Conservation (phyloP, 2,329 filamentous ascomycete genomes). For the Fusarium chuoi region DNA sequence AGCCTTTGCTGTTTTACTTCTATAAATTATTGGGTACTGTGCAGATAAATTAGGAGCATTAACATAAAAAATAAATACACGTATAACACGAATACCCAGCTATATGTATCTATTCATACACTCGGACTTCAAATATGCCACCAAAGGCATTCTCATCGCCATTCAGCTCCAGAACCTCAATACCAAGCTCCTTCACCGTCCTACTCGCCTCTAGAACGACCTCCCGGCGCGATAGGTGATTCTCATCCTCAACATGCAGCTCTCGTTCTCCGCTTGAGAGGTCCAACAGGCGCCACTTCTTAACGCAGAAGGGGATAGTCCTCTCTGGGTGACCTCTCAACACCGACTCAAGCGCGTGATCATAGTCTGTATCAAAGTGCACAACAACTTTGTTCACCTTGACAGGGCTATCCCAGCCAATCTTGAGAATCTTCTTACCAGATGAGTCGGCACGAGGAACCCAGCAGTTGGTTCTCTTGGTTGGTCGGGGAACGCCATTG, state of each 20-base stretch:
- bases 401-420: not conserved
- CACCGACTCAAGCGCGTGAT: slow-evolving; percentile 11
- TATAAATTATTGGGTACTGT: not conserved
- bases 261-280: not conserved
- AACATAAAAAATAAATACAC: not conserved
- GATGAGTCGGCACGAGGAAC: not conserved
- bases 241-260: not conserved
- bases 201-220: not conserved
- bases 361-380: slow-evolving; percentile 13
- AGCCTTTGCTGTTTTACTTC: too few relatives aligned
- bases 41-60: not conserved
- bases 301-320: slow-evolving; percentile 7
- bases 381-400: not conserved
- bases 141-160: not conserved
- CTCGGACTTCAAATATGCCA: slow-evolving; percentile 1
- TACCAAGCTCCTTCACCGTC: not conserved
- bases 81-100: rapidly evolving
- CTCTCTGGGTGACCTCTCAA: slow-evolving; percentile 13
- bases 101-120: not conserved
- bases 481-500: not conserved
- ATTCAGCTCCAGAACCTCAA: slow-evolving; percentile 1
- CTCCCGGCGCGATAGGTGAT: slow-evolving; percentile 2
- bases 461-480: slow-evolving; percentile 18
- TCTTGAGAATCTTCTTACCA: not conserved
- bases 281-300: slow-evolving; percentile 3